phyloP scores from a whole-genome alignment of 1,139 yeast species.

The Nadsonia commutata region DNA sequence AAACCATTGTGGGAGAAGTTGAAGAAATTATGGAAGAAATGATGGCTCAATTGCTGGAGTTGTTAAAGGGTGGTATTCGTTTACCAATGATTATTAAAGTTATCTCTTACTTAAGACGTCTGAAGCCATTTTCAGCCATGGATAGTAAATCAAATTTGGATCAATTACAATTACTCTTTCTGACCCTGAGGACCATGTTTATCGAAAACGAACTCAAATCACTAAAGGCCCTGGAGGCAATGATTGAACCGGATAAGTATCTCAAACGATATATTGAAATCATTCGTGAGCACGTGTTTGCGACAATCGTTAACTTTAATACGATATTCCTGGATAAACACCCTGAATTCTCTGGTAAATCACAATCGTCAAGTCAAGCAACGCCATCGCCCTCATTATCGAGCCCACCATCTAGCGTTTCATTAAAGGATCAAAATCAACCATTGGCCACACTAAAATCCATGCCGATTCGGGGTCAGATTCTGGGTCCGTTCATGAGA shows the following conservation, averaged over 20 bases:
- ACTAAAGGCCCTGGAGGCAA: slow-evolving; percentile 36
- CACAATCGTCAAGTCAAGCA: background rate
- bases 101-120: slow-evolving; percentile 54
- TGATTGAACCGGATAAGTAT: slow-evolving; percentile 40
- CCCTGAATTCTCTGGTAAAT: slow-evolving; percentile 4
- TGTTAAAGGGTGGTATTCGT: slow-evolving; percentile 62
- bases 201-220: slow-evolving; percentile 34
- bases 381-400: background rate
- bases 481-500: slow-evolving; percentile 20
- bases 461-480: slow-evolving; percentile 29
- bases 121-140: slow-evolving; percentile 18
- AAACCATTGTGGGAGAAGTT: slow-evolving; percentile 28
- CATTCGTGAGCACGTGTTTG: slow-evolving; percentile 67
- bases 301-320: slow-evolving; percentile 50
- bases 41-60: slow-evolving; percentile 45
- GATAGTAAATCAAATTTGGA: slow-evolving; percentile 15
- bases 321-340: slow-evolving; percentile 38
- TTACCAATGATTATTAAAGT: slow-evolving; percentile 68
- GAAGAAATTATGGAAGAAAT: slow-evolving; percentile 23
- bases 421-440: background rate
- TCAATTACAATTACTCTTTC: slow-evolving; percentile 15
- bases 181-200: slow-evolving; percentile 23
- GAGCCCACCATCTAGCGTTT: background rate
- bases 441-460: slow-evolving; percentile 24
- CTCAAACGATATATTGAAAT: slow-evolving; percentile 70